A percentile compares a stretch with the other conserved stretches of the same genome.
phyloP scores from a whole-genome alignment of 2,329 filamentous ascomycete genomes.

The Colletotrichum eremochloae region DNA sequence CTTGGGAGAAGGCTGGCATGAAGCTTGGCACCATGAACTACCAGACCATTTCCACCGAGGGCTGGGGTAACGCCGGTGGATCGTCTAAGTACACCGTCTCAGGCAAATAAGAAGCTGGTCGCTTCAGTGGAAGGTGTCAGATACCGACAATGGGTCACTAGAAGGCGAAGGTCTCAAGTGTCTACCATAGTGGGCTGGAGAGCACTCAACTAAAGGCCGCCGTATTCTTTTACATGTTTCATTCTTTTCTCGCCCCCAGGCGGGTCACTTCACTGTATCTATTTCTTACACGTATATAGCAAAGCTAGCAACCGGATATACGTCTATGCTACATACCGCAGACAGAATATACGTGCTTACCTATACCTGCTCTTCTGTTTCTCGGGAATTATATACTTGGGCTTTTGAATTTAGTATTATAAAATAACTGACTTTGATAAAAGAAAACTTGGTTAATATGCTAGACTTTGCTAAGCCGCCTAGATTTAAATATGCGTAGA shows the following conservation, averaged over 20 bases:
- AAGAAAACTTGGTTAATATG: neutral
- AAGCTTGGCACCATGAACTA: conserved; percentile 63
- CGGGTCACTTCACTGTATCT: neutral
- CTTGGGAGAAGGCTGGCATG: conserved; percentile 62
- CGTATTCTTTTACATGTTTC: neutral
- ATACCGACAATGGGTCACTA: neutral
- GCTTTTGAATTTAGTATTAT: neutral
- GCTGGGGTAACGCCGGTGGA: neutral
- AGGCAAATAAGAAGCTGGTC: neutral
- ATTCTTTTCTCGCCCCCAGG: neutral
- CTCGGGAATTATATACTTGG: neutral
- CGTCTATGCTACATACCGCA: neutral
- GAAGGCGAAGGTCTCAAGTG: neutral
- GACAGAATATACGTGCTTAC: neutral
- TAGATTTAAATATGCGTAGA: neutral
- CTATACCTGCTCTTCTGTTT: neutral
- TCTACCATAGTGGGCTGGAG: neutral
- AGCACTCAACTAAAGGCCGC: neutral
- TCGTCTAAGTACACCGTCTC: neutral
- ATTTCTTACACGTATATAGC: neutral
- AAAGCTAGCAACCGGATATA: neutral
- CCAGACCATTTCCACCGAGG: conserved; percentile 52
- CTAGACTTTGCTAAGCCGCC: neutral
- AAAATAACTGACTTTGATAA: neutral
- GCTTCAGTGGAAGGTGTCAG: neutral